Evolutionary conservation across 169 alveolate species (phyloP).

Genomic region (Plasmodium knowlesi): DNA sequence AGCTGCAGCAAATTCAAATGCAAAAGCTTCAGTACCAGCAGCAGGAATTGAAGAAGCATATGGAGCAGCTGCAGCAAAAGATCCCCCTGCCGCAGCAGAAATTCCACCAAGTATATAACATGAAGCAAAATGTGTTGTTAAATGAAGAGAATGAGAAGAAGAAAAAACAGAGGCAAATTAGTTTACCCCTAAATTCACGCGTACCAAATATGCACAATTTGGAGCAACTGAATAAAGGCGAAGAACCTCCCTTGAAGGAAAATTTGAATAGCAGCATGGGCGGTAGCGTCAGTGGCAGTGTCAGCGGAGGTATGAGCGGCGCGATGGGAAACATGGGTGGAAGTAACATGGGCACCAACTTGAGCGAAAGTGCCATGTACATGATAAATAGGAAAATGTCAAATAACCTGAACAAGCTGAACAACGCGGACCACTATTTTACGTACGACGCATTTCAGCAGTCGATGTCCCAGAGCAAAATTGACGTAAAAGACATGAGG

Average conservation of each 20-base stretch:
- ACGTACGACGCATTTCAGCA: constrained; percentile 42
- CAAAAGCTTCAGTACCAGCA: constrained; percentile 15
- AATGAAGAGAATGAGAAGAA: constrained; percentile 37
- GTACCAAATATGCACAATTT: constrained; percentile 22
- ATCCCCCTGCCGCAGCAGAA: constrained; percentile 24
- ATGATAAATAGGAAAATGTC: constrained; percentile 44
- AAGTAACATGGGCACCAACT: not conserved
- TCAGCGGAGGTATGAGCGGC: not conserved
- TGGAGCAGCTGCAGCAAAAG: constrained; percentile 62
- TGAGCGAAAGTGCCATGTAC: constrained; percentile 29
- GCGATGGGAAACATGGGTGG: not conserved
- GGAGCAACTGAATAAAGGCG: constrained; percentile 10
- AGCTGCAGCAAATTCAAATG: constrained; percentile 34
- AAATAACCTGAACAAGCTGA: constrained; percentile 22
- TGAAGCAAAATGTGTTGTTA: constrained; percentile 29
- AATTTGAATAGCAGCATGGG: constrained; percentile 9
- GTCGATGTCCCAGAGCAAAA: not conserved
- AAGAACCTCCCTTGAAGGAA: constrained; percentile 29
- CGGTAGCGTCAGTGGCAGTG: not conserved
- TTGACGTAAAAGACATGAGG: constrained; percentile 46
- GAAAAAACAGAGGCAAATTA: constrained; percentile 22
- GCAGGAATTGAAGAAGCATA: constrained; percentile 56
- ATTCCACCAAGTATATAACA: constrained; percentile 40
- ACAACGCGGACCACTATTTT: constrained; percentile 13
- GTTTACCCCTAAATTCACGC: constrained; percentile 15